Percentiles rank a stretch among this genome's conserved stretches.
phyloP scores from a whole-genome alignment of 2,329 filamentous ascomycete species.

The Claviceps fusiformis region DNA sequence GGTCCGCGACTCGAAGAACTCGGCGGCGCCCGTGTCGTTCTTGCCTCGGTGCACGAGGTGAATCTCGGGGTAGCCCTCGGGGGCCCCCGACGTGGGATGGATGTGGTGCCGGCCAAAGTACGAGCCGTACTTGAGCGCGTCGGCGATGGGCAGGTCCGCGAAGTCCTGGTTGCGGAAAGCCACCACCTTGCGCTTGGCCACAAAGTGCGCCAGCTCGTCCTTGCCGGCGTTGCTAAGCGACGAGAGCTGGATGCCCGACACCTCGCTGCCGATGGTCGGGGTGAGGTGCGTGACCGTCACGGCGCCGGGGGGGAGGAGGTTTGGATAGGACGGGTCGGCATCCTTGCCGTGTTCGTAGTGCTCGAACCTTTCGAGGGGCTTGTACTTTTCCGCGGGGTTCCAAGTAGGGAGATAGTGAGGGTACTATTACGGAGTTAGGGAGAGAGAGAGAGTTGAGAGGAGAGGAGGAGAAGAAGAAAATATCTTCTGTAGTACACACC shows the following conservation, averaged over 20 bases:
- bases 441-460: too few relatives aligned
- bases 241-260: slow-evolving; percentile 59
- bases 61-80: slow-evolving; percentile 58
- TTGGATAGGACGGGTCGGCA: slow-evolving; percentile 54
- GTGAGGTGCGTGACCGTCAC: slow-evolving; percentile 48
- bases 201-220: slow-evolving; percentile 62
- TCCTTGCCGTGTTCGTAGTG: slow-evolving; percentile 66
- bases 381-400: slow-evolving; percentile 50
- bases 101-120: slow-evolving; percentile 77
- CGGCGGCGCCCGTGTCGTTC: slow-evolving; percentile 31
- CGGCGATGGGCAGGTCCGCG: slow-evolving; percentile 52
- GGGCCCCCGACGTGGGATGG: slow-evolving; percentile 64
- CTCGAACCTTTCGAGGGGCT: slow-evolving; percentile 54
- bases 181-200: slow-evolving; percentile 66
- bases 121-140: slow-evolving; percentile 54
- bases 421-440: slow-evolving; percentile 30
- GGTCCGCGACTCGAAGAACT: slow-evolving; percentile 54
- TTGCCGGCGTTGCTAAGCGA: slow-evolving; percentile 54
- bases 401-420: slow-evolving; percentile 62
- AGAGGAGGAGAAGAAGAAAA: background rate
- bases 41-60: slow-evolving; percentile 66
- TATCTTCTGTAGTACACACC: slow-evolving; percentile 7
- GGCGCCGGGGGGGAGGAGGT: slow-evolving; percentile 42
- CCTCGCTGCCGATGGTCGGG: slow-evolving; percentile 59
- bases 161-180: slow-evolving; percentile 67